phyloP scores from a whole-genome alignment of 1,139 yeast species.

The Schizosaccharomyces versatilis region DNA sequence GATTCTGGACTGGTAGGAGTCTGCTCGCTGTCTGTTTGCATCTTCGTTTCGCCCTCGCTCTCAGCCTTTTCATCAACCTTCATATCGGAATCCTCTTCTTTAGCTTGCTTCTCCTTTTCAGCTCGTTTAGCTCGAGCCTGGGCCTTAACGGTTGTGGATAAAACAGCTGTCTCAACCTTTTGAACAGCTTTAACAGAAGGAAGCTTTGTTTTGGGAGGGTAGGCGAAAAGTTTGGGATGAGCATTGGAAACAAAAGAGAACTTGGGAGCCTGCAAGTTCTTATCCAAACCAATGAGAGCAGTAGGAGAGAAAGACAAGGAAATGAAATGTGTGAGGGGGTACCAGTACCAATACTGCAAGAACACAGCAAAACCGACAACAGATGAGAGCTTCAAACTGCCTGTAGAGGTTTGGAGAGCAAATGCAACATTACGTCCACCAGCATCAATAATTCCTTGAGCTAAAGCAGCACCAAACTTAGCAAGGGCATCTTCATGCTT shows the following conservation, averaged over 20 bases:
- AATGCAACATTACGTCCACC: slow-evolving; percentile 97
- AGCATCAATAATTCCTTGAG: slow-evolving; percentile 95
- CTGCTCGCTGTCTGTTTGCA: slow-evolving; percentile 16
- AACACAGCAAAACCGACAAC: slow-evolving; percentile 81
- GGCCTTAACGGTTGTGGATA: slow-evolving; percentile 82
- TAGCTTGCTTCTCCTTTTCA: slow-evolving; percentile 28
- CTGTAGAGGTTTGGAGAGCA: slow-evolving; percentile 76
- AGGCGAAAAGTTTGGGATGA: slow-evolving; percentile 57
- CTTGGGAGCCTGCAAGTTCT: slow-evolving; percentile 70
- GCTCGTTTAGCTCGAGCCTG: slow-evolving; percentile 74
- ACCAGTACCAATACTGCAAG: slow-evolving; percentile 96
- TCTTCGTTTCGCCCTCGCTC: slow-evolving; percentile 16
- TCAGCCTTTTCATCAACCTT: slow-evolving; percentile 23
- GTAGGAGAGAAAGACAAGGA: slow-evolving; percentile 87
- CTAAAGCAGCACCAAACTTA: slow-evolving; percentile 88
- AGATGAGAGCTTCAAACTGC: slow-evolving; percentile 72
- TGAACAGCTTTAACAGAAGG: slow-evolving; percentile 67
- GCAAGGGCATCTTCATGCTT: slow-evolving; percentile 95
- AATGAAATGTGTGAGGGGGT: slow-evolving; percentile 83
- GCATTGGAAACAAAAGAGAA: slow-evolving; percentile 65
- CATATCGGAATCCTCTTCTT: slow-evolving; percentile 21
- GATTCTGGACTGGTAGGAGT: slow-evolving; percentile 4
- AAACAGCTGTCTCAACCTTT: slow-evolving; percentile 76
- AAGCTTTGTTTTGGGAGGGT: slow-evolving; percentile 75
- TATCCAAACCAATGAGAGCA: slow-evolving; percentile 65